A percentile compares a stretch with the other conserved stretches of the same genome.
Evolutionary conservation across 2,329 filamentous ascomycete species (phyloP).

Genomic region (Stagonosporopsis rhizophila): DNA sequence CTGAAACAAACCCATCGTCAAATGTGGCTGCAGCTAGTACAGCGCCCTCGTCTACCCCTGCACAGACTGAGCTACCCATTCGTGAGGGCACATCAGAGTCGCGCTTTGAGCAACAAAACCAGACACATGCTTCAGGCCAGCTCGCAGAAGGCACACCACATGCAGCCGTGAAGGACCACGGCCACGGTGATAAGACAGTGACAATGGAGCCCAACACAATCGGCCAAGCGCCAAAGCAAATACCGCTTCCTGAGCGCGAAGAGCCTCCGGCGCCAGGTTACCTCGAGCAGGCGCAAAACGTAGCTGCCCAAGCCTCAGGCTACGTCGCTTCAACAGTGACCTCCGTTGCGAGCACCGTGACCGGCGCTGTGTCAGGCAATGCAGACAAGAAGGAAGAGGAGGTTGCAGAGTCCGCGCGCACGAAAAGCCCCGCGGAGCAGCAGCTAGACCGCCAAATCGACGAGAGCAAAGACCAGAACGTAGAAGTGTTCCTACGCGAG

Average conservation of each 20-base stretch:
- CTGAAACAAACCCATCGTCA: slow-evolving; percentile 19
- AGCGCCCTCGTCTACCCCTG: slow-evolving; percentile 17
- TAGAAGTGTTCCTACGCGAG: slow-evolving; percentile 45
- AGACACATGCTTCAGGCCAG: slow-evolving; percentile 55
- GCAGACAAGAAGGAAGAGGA: slow-evolving; percentile 31
- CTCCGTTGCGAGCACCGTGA: slow-evolving; percentile 43
- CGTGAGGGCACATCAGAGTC: slow-evolving; percentile 53
- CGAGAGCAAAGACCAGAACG: slow-evolving; percentile 33
- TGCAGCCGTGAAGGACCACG: slow-evolving; percentile 49
- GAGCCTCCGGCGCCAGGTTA: slow-evolving; percentile 46
- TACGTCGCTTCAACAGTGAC: slow-evolving; percentile 39
- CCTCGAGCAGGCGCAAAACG: slow-evolving; percentile 54
- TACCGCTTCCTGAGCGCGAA: slow-evolving; percentile 45
- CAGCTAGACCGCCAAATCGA: slow-evolving; percentile 42
- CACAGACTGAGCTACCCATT: slow-evolving; percentile 34
- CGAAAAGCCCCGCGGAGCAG: slow-evolving; percentile 42
- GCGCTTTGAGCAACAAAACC: slow-evolving; percentile 51
- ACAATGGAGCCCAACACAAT: slow-evolving; percentile 58
- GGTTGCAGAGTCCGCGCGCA: slow-evolving; percentile 19
- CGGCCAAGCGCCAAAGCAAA: slow-evolving; percentile 58
- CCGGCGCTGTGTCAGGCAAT: slow-evolving; percentile 31
- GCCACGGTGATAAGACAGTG: slow-evolving; percentile 53
- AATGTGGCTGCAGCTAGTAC: slow-evolving; percentile 3
- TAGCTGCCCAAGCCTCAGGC: slow-evolving; percentile 40
- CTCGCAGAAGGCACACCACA: slow-evolving; percentile 53